phyloP scores from a whole-genome alignment of 805 yeast genomes.

The Candida vaughaniae region DNA sequence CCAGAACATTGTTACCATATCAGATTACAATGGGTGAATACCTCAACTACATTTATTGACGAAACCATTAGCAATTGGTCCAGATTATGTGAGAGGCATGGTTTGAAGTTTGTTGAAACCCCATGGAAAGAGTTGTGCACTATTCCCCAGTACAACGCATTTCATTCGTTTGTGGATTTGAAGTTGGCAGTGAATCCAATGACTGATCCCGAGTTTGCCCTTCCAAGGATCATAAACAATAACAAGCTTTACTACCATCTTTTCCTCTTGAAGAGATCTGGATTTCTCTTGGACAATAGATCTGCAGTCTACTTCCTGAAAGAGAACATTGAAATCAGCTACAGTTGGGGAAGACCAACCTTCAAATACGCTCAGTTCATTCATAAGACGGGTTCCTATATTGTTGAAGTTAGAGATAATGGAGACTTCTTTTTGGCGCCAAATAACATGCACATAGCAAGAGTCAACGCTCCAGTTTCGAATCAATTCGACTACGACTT shows the following conservation, averaged over 20 bases:
- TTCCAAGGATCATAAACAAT: slow-evolving; percentile 38
- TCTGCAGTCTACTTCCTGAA: slow-evolving; percentile 62
- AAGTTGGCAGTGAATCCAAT: slow-evolving; percentile 71
- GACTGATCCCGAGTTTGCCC: slow-evolving; percentile 52
- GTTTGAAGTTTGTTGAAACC: slow-evolving; percentile 73
- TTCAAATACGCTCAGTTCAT: slow-evolving; percentile 86
- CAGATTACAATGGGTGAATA: slow-evolving; percentile 87
- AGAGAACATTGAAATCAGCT: slow-evolving; percentile 61
- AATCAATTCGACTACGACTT: slow-evolving; percentile 22
- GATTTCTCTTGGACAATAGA: slow-evolving; percentile 79
- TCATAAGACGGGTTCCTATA: slow-evolving; percentile 84
- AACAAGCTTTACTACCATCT: slow-evolving; percentile 75
- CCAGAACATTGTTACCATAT: slow-evolving; percentile 94
- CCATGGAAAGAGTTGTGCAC: slow-evolving; percentile 88
- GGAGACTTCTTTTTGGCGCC: slow-evolving; percentile 84
- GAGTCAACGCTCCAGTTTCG: slow-evolving; percentile 52
- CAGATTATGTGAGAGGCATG: slow-evolving; percentile 81
- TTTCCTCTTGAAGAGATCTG: slow-evolving; percentile 64
- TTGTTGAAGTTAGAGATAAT: slow-evolving; percentile 79
- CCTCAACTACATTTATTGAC: slow-evolving; percentile 66
- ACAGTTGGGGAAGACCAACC: slow-evolving; percentile 89
- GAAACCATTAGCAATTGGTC: slow-evolving; percentile 55
- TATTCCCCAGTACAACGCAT: slow-evolving; percentile 76
- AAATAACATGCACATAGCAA: slow-evolving; percentile 76
- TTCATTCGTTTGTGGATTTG: slow-evolving; percentile 79